A percentile compares a stretch with the other conserved stretches of the same genome.
Evolutionary conservation across 139 green algal species (phyloP).

Genomic region (Tetradesmus lagerheimii): DNA sequence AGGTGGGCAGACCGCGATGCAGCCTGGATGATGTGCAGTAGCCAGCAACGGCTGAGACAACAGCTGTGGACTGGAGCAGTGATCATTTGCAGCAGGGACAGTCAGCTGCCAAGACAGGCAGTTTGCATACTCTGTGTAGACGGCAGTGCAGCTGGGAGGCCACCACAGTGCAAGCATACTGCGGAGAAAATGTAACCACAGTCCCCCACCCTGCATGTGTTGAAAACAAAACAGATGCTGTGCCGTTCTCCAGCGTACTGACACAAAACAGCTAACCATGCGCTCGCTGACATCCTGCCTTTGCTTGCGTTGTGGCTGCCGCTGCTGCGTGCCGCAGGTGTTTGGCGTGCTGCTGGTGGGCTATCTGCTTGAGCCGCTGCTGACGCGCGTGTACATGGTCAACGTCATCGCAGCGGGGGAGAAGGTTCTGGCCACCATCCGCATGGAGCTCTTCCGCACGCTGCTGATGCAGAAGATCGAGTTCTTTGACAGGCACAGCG

Average conservation of each 20-base stretch:
- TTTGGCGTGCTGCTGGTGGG: slow-evolving; percentile 70
- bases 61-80: background rate
- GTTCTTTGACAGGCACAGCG: slow-evolving; percentile 72
- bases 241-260: too few relatives aligned
- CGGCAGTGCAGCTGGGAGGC: too few relatives aligned
- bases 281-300: too few relatives aligned
- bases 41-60: background rate
- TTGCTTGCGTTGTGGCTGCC: background rate
- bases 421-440: slow-evolving; percentile 76
- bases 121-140: too few relatives aligned
- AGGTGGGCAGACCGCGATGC: slow-evolving; percentile 49
- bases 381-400: slow-evolving; percentile 88
- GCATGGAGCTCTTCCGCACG: slow-evolving; percentile 85
- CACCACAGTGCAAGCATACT: too few relatives aligned
- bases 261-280: too few relatives aligned
- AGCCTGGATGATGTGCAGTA: background rate
- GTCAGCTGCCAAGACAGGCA: too few relatives aligned
- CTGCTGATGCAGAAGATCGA: slow-evolving; percentile 85
- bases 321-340: slow-evolving; percentile 53
- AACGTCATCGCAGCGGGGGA: slow-evolving; percentile 80
- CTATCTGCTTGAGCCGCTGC: slow-evolving; percentile 89
- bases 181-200: too few relatives aligned
- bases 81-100: background rate
- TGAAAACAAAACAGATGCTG: too few relatives aligned
- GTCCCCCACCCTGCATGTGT: too few relatives aligned